Evolutionary conservation across 1,284 basidiomycete species (phyloP), one percentile per base, ranked within the genome.

Genomic region (Kwoniella shivajii): DNA sequence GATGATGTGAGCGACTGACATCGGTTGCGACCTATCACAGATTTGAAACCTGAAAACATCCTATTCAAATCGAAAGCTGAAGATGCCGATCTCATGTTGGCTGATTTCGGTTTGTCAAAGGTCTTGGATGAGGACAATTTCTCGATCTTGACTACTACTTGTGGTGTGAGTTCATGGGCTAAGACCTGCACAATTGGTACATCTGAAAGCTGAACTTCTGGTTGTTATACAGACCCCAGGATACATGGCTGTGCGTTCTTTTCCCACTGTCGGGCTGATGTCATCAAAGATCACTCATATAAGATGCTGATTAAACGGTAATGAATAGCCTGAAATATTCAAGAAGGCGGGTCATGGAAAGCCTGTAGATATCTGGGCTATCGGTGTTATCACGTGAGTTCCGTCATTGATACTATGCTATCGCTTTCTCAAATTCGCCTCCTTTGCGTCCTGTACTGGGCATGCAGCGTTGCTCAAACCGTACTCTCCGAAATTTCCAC

Each of bases 41-140:
- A 99, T 74, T 81, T 99, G 63, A 99, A 99, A 78, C 95, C 95
- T 5, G 95, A 99, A 79, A 99, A 99, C 79, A 83, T 99, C 22
- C 82, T 99, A 22, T 99, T 99, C 85, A 86, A 90, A 58, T 88
- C 89, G 39, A 85, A 86, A 69, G 88, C 85, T 4, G 93, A 98
- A 73, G 88, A 94, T 54, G 88, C 93, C 9, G 93, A 97, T 70
- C 88, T 99, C 67, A 90, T 97, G 85, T 89, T 99, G 64, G 95
- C 96, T 4, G 96, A 99, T 78, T 99, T 99, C 77, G 96, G 96
- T 62, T 61, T 79, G 39, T 81, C 80, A 7, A 74, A 92, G 29
- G 84, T 96, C 22, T 88, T 99, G 80, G 89, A 96, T 34, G 92
- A 94, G 65, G 88, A 91, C 60, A 92, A 92, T 74, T 84, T 95